Percentiles rank a stretch among this genome's conserved stretches.
Conservation (phyloP, 192 early-diverging fungal species). For the Podila epicladia region DNA sequence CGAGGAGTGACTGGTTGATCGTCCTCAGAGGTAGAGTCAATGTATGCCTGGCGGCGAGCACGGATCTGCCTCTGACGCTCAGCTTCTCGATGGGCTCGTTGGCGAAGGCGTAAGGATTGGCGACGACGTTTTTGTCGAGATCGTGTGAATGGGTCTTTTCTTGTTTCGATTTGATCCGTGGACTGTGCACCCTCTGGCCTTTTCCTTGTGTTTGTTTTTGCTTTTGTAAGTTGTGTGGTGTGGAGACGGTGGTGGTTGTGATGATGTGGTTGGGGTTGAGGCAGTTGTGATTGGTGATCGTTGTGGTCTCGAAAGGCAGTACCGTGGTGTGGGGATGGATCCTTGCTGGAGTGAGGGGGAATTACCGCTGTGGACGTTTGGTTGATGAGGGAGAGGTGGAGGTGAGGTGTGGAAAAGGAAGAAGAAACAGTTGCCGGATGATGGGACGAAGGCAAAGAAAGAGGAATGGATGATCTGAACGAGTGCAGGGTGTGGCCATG, state of each 20-base stretch:
- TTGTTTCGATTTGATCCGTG: neutral
- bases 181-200: neutral
- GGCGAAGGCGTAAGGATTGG: neutral
- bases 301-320: neutral
- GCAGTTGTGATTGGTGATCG: neutral
- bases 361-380: neutral
- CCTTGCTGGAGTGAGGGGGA: neutral
- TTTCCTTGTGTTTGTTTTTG: neutral
- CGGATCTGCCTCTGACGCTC: neutral
- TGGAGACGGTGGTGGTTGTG: neutral
- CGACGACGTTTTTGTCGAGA: neutral
- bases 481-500: neutral
- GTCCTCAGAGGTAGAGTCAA: neutral
- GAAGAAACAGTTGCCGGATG: neutral
- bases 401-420: slow-evolving; percentile 1
- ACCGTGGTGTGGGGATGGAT: neutral
- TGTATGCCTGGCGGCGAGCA: neutral
- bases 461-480: neutral
- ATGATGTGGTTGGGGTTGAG: slow-evolving; percentile 1
- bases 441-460: neutral
- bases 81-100: neutral
- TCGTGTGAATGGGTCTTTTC: neutral
- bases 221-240: neutral
- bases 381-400: neutral
- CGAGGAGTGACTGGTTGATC: neutral